phyloP scores from a whole-genome alignment of 1,284 basidiomycete species.

The Marasmius oreades region DNA sequence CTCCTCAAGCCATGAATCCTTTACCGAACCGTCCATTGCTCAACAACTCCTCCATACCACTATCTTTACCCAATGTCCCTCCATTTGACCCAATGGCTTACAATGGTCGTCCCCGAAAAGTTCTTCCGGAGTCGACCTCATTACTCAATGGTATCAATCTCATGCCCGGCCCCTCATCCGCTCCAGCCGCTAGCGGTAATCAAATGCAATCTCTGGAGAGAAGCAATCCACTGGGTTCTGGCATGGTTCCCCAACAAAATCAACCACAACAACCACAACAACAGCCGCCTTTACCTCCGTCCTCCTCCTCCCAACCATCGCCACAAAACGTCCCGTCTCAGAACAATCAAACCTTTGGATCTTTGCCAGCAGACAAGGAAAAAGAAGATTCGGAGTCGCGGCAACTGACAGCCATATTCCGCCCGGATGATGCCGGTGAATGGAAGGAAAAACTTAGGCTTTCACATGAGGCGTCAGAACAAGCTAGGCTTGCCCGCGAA shows the following conservation, averaged over 20 bases:
- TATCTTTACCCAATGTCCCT: slow-evolving; percentile 66
- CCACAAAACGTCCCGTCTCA: slow-evolving; percentile 25
- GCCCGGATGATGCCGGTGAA: slow-evolving; percentile 77
- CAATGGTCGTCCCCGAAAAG: slow-evolving; percentile 74
- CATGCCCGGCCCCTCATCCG: slow-evolving; percentile 47
- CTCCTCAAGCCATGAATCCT: slow-evolving; percentile 95
- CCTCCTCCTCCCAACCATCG: slow-evolving; percentile 19
- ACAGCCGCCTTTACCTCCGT: slow-evolving; percentile 28
- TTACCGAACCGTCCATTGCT: slow-evolving; percentile 81
- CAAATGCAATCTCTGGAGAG: slow-evolving; percentile 51
- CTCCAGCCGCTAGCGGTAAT: slow-evolving; percentile 39
- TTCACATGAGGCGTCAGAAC: slow-evolving; percentile 58
- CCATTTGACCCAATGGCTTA: slow-evolving; percentile 70
- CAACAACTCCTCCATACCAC: slow-evolving; percentile 59
- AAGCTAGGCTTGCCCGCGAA: slow-evolving; percentile 36
- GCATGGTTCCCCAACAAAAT: slow-evolving; percentile 32
- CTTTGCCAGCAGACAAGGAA: slow-evolving; percentile 37
- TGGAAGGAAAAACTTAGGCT: slow-evolving; percentile 77
- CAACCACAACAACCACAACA: slow-evolving; percentile 25
- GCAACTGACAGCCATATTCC: slow-evolving; percentile 79
- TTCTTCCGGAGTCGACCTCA: slow-evolving; percentile 70
- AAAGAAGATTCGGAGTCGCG: slow-evolving; percentile 50
- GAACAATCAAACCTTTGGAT: slow-evolving; percentile 8
- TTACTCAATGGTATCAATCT: slow-evolving; percentile 56
- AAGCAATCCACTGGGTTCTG: slow-evolving; percentile 38